These are phyloP conservation scores for Trichoderma sp. DNA, from an alignment of 2,329 filamentous ascomycete genomes.

Conservation along the genomic window DNA sequence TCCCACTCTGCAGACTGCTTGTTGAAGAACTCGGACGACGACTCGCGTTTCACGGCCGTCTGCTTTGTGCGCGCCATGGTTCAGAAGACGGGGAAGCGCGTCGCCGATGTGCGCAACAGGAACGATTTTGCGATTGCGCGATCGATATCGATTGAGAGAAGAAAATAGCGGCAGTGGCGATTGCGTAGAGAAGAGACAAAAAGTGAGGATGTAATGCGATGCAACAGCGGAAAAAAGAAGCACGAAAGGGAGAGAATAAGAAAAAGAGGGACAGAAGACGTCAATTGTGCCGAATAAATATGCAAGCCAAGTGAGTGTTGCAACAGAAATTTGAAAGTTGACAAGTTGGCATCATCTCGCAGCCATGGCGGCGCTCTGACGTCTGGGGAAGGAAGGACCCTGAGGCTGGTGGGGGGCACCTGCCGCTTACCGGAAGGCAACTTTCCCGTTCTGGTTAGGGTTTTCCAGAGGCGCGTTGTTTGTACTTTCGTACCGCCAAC, in stretches of 20 bases:
- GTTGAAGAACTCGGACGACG: slow-evolving; percentile 64
- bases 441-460: slow-evolving; percentile 1
- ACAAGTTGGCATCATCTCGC: slow-evolving; percentile 20
- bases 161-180: background rate
- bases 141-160: no score
- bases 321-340: slow-evolving; percentile 7
- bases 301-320: background rate
- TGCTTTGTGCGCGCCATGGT: slow-evolving; percentile 72
- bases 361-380: slow-evolving; percentile 15
- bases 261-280: background rate
- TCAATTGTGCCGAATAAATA: background rate
- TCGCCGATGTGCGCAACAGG: background rate
- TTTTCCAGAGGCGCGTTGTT: background rate
- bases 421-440: slow-evolving; percentile 8
- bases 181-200: background rate
- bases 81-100: background rate
- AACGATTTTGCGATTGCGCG: background rate
- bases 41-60: slow-evolving; percentile 61
- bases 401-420: slow-evolving; percentile 14
- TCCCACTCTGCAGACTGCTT: slow-evolving; percentile 42
- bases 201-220: background rate
- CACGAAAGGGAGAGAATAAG: background rate
- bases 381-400: slow-evolving; percentile 21
- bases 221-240: background rate
- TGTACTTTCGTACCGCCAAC: background rate